Evolutionary conservation across 371 early-diverging fungal species (phyloP), one percentile per base, ranked within the genome.

Genomic region (Syncephalastrum racemosum): DNA sequence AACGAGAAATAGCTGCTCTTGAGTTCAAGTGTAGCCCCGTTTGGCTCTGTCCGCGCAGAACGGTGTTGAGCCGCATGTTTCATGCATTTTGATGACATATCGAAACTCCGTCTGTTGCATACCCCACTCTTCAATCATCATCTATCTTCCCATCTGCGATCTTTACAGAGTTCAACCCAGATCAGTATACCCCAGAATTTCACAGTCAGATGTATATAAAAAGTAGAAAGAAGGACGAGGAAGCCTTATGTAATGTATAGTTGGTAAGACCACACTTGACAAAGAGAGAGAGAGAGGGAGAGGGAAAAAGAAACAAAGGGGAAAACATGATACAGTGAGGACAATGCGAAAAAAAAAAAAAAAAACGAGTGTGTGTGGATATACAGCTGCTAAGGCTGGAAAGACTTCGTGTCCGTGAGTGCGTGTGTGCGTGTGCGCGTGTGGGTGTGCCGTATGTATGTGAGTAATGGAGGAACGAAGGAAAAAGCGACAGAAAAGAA

Each of bases 381-480:
- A 42, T 62, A 62, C 62, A 31, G 36, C 36, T 31, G 36, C 36
- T 31, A 12, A 10, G 36, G 36, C 36, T 31, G 36, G 36, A 12
- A 31, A 31, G 36, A 31, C 36, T 31, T 31, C 10, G 36, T 31
- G 36, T n/a, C n/a, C n/a, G n/a, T 27, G 27, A 27, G 27, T 27
- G 27, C 10, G 36, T 10, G 36, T 2, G 10, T 10, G 36, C 0
- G 36, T 10, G 36, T 10, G 36, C 36, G 36, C 2, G 36, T 8
- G 36, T 31, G 36, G 6, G 31, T 31, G 36, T 8, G 36, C 12
- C 10, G 36, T 31, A 31, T 31, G 36, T 31, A 31, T 31, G 36
- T 31, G 8, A 6, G 36, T 31, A 31, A 31, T 31, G 6, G 36
- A 31, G 36, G 36, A 31, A 31, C 8, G 36, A 31, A 31, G 36